These are phyloP conservation scores for Verticillium albo-atrum DNA, from an alignment of 2,329 filamentous ascomycete genomes.

Conservation along the genomic window DNA sequence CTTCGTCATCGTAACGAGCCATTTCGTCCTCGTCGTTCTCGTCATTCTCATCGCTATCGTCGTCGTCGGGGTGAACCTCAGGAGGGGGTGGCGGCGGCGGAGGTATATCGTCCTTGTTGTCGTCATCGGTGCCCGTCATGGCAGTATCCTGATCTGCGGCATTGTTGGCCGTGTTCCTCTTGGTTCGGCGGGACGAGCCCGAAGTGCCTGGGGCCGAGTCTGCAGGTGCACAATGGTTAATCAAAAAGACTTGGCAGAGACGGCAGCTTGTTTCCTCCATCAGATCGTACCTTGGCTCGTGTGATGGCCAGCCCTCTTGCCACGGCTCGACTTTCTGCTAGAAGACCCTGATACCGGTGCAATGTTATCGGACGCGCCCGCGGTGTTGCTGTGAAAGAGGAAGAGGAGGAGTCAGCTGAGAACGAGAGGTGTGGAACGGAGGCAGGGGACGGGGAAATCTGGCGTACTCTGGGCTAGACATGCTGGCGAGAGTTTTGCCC, in stretches of 20 bases:
- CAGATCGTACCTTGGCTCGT: slow-evolving; percentile 26
- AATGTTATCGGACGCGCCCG: slow-evolving; percentile 54
- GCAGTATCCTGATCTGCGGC: slow-evolving; percentile 58
- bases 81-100: slow-evolving; percentile 39
- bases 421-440: neutral
- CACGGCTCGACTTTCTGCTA: slow-evolving; percentile 68
- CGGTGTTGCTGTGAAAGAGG: slow-evolving; percentile 42
- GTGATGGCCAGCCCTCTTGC: slow-evolving; percentile 54
- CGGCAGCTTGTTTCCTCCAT: slow-evolving; percentile 1
- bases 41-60: slow-evolving; percentile 37
- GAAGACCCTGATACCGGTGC: slow-evolving; percentile 57
- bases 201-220: slow-evolving; percentile 29
- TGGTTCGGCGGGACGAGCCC: slow-evolving; percentile 40
- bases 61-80: slow-evolving; percentile 26
- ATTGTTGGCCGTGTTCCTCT: slow-evolving; percentile 46
- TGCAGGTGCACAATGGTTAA: slow-evolving; percentile 13
- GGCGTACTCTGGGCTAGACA: slow-evolving; percentile 70
- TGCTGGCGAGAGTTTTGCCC: slow-evolving; percentile 57
- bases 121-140: slow-evolving; percentile 67
- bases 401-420: neutral
- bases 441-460: neutral
- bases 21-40: slow-evolving; percentile 54
- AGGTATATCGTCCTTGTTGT: slow-evolving; percentile 34
- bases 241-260: neutral
- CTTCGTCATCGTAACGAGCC: slow-evolving; percentile 51